These are phyloP conservation scores for Scutellaria barbata DNA, from an alignment of 257 asterid species.

Conservation along the genomic window DNA sequence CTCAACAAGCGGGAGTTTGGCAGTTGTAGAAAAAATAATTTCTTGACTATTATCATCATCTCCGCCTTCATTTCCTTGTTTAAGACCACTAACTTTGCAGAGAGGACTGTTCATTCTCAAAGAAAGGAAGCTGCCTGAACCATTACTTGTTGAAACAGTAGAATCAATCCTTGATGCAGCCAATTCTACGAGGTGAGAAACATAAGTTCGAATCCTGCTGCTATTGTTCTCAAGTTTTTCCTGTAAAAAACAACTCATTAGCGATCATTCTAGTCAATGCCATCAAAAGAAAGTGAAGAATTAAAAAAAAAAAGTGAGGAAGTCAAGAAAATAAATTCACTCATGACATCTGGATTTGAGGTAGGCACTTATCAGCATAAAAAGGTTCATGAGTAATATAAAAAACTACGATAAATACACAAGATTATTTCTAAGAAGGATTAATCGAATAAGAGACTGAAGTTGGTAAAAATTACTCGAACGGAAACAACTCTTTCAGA, in stretches of 20 bases:
- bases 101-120: constrained; percentile 69
- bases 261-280: constrained; percentile 32
- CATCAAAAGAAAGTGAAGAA: constrained; percentile 6
- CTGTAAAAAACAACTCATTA: constrained; percentile 42
- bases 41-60: constrained; percentile 61
- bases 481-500: constrained; percentile 59
- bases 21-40: constrained; percentile 58
- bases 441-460: constrained; percentile 16
- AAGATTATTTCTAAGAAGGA: constrained; percentile 19
- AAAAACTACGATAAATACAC: not conserved
- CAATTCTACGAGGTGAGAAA: constrained; percentile 49
- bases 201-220: constrained; percentile 52
- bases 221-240: constrained; percentile 63
- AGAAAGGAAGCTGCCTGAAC: constrained; percentile 60
- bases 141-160: constrained; percentile 39
- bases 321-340: not conserved
- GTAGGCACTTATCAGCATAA: not conserved
- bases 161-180: constrained; percentile 59
- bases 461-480: constrained; percentile 46
- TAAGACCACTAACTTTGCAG: constrained; percentile 54
- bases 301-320: not conserved
- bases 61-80: constrained; percentile 61
- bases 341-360: constrained; percentile 10
- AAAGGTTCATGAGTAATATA: not conserved
- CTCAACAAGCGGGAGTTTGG: constrained; percentile 70